A percentile compares a stretch with the other conserved stretches of the same genome.
Evolutionary conservation across 2,329 filamentous ascomycete genomes (phyloP).

Genomic region (Fusarium penzigii): DNA sequence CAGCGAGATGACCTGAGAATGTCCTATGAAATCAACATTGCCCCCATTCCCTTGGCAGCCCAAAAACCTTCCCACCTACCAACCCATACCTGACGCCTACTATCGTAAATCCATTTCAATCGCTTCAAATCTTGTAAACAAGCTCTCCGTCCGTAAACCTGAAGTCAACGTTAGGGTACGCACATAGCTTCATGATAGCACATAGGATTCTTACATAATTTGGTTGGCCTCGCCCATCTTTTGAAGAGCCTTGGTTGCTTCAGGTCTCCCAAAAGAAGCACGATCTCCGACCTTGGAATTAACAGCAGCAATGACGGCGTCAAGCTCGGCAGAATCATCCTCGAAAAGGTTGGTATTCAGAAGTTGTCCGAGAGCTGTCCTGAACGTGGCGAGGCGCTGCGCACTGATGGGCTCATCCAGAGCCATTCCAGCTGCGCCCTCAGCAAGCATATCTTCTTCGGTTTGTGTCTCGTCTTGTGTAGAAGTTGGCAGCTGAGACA

Average conservation of each 20-base stretch:
- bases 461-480: conserved; percentile 44
- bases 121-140: conserved; percentile 66
- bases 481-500: conserved; percentile 64
- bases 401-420: conserved; percentile 57
- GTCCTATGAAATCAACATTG: no score
- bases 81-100: conserved; percentile 7
- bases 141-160: conserved; percentile 64
- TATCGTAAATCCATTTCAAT: background rate
- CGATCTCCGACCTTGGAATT: conserved; percentile 67
- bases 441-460: conserved; percentile 45
- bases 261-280: conserved; percentile 66
- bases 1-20: no score
- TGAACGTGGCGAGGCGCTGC: conserved; percentile 72
- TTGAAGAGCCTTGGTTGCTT: conserved; percentile 76
- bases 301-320: conserved; percentile 74
- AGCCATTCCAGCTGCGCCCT: conserved; percentile 42
- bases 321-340: conserved; percentile 78
- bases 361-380: conserved; percentile 77
- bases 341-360: conserved; percentile 82
- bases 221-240: conserved; percentile 82
- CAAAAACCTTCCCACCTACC: background rate
- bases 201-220: conserved; percentile 73
- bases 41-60: background rate
- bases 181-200: background rate
- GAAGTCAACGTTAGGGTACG: conserved; percentile 19